Percentiles rank a stretch among this genome's conserved stretches.
These are phyloP conservation scores for Lichtheimia ramosa DNA, from an alignment of 371 early-diverging fungal genomes.

Conservation along the genomic window DNA sequence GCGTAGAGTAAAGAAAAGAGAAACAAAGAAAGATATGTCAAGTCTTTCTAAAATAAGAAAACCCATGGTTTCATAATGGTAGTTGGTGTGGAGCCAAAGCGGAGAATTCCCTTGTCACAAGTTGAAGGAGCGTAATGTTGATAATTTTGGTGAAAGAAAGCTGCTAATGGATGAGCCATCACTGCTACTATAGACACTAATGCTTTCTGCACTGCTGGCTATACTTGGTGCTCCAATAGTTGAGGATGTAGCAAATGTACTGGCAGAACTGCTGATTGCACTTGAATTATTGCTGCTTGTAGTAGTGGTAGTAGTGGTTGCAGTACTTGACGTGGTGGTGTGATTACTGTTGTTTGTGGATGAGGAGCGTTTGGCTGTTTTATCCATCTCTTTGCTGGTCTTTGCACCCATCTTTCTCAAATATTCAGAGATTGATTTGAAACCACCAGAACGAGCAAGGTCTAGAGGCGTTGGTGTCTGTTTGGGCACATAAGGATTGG, in stretches of 20 bases:
- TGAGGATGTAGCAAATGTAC: not conserved
- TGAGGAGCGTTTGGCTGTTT: conserved; percentile 20
- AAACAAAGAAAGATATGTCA: conserved; percentile 1
- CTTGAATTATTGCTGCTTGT: conserved; percentile 4
- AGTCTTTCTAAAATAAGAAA: not conserved
- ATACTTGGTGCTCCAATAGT: not conserved
- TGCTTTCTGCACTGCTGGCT: not conserved
- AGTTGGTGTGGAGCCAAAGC: too few species aligned
- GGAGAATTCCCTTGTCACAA: too few species aligned
- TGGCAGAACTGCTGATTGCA: not conserved
- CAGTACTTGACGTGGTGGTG: not conserved
- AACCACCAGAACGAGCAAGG: conserved; percentile 31
- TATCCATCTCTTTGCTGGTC: conserved; percentile 44
- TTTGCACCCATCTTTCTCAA: conserved; percentile 33
- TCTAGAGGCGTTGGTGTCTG: conserved; percentile 41
- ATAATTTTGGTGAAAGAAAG: not conserved
- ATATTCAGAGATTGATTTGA: conserved; percentile 26
- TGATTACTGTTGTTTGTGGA: not conserved
- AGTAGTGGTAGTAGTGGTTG: not conserved
- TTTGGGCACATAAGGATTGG: conserved; percentile 36
- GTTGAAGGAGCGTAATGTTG: too few species aligned
- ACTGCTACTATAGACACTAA: not conserved
- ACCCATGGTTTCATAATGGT: too few species aligned
- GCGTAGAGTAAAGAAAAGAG: conserved; percentile 38
- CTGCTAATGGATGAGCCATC: not conserved